A percentile compares a stretch with the other conserved stretches of the same genome.
Conservation (phyloP, 192 early-diverging fungal species). For the Coemansia sp. region DNA sequence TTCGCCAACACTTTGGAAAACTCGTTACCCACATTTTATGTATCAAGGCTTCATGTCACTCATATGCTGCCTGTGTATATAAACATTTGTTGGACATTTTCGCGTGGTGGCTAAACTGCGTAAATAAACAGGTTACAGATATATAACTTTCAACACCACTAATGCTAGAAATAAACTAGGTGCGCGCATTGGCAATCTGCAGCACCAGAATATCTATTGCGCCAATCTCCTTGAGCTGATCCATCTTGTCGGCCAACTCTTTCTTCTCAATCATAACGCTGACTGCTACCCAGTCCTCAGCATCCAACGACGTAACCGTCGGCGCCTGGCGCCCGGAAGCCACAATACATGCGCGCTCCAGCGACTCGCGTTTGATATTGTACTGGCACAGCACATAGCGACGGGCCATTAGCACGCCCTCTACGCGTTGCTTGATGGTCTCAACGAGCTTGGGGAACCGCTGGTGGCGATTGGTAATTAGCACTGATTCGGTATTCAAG, state of each 20-base stretch:
- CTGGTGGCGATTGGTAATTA: constrained; percentile 80
- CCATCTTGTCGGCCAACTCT: constrained; percentile 83
- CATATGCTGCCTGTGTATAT: no score
- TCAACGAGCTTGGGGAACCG: constrained; percentile 73
- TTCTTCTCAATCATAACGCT: constrained; percentile 85
- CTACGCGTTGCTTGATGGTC: constrained; percentile 78
- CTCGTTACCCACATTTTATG: no score
- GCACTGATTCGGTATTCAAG: constrained; percentile 79
- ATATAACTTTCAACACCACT: no score
- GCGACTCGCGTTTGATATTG: constrained; percentile 69
- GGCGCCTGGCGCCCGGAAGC: constrained; percentile 94
- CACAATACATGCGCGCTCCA: constrained; percentile 67
- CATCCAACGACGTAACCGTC: constrained; percentile 81
- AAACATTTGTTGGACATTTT: no score
- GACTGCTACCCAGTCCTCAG: constrained; percentile 86
- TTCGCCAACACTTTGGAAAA: no score
- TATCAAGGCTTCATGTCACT: no score
- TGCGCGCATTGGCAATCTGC: constrained; percentile 74
- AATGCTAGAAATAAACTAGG: constrained; percentile 33
- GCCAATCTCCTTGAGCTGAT: constrained; percentile 77
- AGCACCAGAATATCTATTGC: constrained; percentile 89
- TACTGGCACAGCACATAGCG: constrained; percentile 88
- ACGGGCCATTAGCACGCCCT: constrained; percentile 86
- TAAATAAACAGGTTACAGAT: no score
- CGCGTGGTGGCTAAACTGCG: no score